Evolutionary conservation across 306 rosid species (phyloP).

Genomic region (Glycyrrhiza uralensis): DNA sequence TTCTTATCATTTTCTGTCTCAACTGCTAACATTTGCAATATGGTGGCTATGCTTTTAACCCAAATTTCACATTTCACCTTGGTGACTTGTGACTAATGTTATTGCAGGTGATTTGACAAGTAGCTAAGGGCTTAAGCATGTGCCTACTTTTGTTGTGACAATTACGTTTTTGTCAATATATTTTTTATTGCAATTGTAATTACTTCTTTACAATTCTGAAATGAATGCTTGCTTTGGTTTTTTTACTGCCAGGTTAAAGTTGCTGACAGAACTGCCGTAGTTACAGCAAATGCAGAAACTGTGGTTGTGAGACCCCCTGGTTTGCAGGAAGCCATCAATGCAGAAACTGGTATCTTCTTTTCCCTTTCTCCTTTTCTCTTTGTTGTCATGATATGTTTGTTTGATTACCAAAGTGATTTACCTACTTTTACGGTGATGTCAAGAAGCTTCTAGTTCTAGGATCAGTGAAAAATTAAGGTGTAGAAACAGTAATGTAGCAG

Average conservation of each 20-base stretch:
- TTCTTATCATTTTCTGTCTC: not conserved
- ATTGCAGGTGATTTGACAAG: not conserved
- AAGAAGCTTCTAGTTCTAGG: not conserved
- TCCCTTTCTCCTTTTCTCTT: not conserved
- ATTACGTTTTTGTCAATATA: not conserved
- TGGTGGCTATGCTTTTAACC: not conserved
- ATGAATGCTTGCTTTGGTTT: not conserved
- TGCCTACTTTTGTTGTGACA: not conserved
- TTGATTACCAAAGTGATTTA: not conserved
- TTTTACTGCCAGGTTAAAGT: constrained; percentile 67
- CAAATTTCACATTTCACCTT: not conserved
- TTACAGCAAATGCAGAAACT: constrained; percentile 87
- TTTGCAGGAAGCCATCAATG: constrained; percentile 72
- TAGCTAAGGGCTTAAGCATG: not conserved
- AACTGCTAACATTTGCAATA: not conserved
- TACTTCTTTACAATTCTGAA: not conserved
- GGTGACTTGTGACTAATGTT: not conserved
- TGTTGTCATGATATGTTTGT: not conserved
- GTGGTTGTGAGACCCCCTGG: constrained; percentile 71
- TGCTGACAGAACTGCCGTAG: constrained; percentile 65
- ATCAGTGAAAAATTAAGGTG: not conserved
- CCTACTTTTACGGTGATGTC: not conserved
- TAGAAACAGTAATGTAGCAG: not conserved
- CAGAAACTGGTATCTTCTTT: constrained; percentile 60
- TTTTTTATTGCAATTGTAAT: not conserved